Evolutionary conservation across 192 early-diverging fungal species (phyloP).

Genomic region (Dissophora ornata): DNA sequence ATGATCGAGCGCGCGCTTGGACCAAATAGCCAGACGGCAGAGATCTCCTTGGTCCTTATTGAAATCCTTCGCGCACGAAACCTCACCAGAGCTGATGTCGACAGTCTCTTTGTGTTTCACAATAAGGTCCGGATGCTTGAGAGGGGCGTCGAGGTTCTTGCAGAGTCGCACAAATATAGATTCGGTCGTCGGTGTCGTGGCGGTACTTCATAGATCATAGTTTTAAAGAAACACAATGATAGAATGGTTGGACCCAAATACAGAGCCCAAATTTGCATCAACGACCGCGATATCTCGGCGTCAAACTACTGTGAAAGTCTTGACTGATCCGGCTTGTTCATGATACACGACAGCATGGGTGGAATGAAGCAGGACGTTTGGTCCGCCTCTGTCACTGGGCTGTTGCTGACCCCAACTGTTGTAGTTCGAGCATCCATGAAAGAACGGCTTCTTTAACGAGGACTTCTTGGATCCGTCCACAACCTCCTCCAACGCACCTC

Average conservation of each 20-base stretch:
- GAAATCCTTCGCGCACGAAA: constrained; percentile 1
- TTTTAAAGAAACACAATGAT: not conserved
- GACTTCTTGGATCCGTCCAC: constrained; percentile 2
- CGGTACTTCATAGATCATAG: not conserved
- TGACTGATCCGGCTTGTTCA: not conserved
- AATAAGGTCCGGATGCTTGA: not conserved
- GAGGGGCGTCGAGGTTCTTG: not conserved
- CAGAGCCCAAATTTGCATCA: constrained; percentile 1
- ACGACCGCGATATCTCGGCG: not conserved
- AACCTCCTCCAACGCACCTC: constrained; percentile 1
- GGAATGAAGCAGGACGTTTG: constrained; percentile 4
- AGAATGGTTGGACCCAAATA: not conserved
- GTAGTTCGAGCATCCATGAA: not conserved
- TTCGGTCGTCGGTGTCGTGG: constrained; percentile 1
- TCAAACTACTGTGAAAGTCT: not conserved
- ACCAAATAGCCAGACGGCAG: constrained; percentile 6
- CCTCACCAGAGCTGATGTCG: not conserved
- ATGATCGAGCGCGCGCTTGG: not conserved
- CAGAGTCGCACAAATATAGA: constrained; percentile 1
- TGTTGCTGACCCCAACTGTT: not conserved
- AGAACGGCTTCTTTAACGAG: not conserved
- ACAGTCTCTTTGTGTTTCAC: not conserved
- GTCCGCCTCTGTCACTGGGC: constrained; percentile 1
- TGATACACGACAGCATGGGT: constrained; percentile 6
- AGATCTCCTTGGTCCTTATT: not conserved